phyloP scores from a whole-genome alignment of 192 early-diverging fungal species.

The Backusella morwellensis region DNA sequence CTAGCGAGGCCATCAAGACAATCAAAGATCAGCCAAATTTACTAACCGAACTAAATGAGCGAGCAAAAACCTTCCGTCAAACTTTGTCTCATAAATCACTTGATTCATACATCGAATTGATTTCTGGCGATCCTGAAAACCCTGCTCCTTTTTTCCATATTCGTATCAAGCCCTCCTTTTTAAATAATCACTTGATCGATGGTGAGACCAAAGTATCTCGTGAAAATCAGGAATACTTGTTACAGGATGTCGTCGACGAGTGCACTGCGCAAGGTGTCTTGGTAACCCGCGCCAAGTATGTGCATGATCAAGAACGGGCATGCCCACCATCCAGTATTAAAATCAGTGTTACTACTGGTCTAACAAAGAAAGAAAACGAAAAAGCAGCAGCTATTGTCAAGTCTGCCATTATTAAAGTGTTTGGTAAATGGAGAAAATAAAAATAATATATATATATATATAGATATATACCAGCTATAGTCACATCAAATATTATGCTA shows the following conservation, averaged over 20 bases:
- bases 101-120: constrained; percentile 23
- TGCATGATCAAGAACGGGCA: constrained; percentile 74
- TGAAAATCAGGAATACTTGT: constrained; percentile 71
- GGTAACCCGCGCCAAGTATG: constrained; percentile 86
- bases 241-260: constrained; percentile 84
- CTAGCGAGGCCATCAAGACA: constrained; percentile 78
- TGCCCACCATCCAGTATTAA: constrained; percentile 81
- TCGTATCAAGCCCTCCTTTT: constrained; percentile 49
- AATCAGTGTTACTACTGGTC: constrained; percentile 71
- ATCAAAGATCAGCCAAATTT: constrained; percentile 47
- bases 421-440: constrained; percentile 39
- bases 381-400: constrained; percentile 77
- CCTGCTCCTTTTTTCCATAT: constrained; percentile 76
- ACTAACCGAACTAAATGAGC: constrained; percentile 59
- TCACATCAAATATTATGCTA: too few relatives aligned
- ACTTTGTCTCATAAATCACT: constrained; percentile 20
- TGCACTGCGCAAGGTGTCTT: constrained; percentile 78
- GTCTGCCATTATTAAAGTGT: constrained; percentile 62
- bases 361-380: constrained; percentile 83
- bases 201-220: constrained; percentile 35
- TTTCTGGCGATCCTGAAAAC: constrained; percentile 3
- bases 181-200: constrained; percentile 13
- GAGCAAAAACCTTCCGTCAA: constrained; percentile 59
- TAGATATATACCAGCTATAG: neutral
- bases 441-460: too few relatives aligned